phyloP scores from a whole-genome alignment of 2,329 filamentous ascomycete species.

The Talaromyces rugulosus region DNA sequence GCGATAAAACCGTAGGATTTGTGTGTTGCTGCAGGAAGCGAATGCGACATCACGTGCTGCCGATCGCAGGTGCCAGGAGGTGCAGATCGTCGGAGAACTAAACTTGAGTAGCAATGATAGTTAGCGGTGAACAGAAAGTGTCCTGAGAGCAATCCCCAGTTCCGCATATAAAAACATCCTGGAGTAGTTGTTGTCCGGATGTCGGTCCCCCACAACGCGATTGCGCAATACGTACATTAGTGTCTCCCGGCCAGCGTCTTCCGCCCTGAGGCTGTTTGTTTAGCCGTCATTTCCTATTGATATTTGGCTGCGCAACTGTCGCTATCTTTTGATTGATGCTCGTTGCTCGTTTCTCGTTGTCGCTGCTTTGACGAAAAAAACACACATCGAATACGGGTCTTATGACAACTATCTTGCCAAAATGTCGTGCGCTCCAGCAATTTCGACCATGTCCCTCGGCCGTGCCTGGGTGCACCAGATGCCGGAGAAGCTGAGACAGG shows the following conservation, averaged over 20 bases:
- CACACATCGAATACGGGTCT: not conserved
- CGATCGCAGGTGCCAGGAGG: not conserved
- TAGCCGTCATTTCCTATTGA: not conserved
- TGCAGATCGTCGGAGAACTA: not conserved
- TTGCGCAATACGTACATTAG: not conserved
- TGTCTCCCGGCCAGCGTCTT: not conserved
- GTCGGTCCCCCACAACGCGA: not conserved
- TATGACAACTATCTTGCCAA: not conserved
- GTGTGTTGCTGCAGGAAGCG: not conserved
- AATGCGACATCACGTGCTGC: not conserved
- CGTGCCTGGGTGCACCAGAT: conserved; percentile 66
- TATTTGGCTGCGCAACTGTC: not conserved
- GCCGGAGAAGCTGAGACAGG: conserved; percentile 62
- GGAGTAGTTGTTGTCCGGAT: not conserved
- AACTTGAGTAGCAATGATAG: not conserved
- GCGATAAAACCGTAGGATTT: not conserved
- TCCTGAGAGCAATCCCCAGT: not conserved
- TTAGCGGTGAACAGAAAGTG: not conserved
- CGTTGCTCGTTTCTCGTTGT: not conserved
- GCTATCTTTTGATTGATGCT: not conserved
- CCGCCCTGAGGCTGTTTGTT: not conserved
- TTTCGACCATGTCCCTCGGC: conserved; percentile 71
- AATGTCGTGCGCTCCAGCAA: conserved; percentile 46
- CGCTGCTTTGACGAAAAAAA: not conserved
- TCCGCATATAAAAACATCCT: not conserved